These are phyloP conservation scores for Rhodotorula graminis DNA, from an alignment of 768 basidiomycete species.

Conservation along the genomic window DNA sequence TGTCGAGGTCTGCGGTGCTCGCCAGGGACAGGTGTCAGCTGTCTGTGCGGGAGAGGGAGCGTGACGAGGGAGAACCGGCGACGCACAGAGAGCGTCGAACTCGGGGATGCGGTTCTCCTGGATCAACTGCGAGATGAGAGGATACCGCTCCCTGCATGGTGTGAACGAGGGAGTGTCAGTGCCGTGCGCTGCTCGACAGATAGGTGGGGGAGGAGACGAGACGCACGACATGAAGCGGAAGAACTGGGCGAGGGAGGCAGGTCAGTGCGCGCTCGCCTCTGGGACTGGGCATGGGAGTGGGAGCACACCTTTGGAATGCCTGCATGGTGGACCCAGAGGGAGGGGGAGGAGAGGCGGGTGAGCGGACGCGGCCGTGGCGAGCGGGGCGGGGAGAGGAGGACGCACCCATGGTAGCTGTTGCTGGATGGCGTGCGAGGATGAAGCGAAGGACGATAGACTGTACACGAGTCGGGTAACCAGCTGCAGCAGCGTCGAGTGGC, in stretches of 20 bases:
- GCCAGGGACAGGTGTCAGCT: background rate
- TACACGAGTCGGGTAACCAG: too few species aligned
- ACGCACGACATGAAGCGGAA: slow-evolving; percentile 47
- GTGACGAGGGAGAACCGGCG: background rate
- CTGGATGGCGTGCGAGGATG: background rate
- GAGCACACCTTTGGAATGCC: slow-evolving; percentile 38
- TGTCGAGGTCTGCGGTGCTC: slow-evolving; percentile 80
- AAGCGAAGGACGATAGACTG: too few species aligned
- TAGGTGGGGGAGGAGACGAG: background rate
- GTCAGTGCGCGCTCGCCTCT: background rate
- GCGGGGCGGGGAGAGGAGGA: background rate
- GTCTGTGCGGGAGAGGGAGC: background rate
- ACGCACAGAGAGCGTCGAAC: slow-evolving; percentile 61
- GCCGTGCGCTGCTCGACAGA: background rate
- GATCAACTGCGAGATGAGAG: slow-evolving; percentile 93
- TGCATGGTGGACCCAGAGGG: background rate
- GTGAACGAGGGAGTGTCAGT: background rate
- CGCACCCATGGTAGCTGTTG: slow-evolving; percentile 12
- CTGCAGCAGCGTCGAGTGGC: too few species aligned
- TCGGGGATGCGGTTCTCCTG: slow-evolving; percentile 98
- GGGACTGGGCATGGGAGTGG: fast-evolving
- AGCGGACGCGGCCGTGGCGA: background rate
- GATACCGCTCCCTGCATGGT: slow-evolving; percentile 78
- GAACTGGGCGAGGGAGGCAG: slow-evolving; percentile 27
- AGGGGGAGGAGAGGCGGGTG: background rate